Conservation (phyloP, 306 rosid species). For the Quillaja saponaria region DNA sequence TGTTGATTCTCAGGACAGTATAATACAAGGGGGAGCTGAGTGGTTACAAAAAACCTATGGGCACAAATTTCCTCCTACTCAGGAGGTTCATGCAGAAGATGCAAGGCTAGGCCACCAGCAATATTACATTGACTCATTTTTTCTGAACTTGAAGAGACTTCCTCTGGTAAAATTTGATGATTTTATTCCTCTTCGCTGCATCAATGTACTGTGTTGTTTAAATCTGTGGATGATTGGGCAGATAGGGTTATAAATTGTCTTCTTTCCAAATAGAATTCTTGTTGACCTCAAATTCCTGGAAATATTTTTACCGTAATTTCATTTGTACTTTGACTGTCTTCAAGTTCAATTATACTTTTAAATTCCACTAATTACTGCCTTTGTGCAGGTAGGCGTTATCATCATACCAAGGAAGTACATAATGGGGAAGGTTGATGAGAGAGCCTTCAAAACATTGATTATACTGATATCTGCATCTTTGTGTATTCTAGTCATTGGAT, state of each 20-base stretch:
- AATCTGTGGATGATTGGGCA: not conserved
- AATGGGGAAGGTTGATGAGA: slow-evolving; percentile 96
- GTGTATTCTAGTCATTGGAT: slow-evolving; percentile 85
- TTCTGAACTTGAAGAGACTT: slow-evolving; percentile 84
- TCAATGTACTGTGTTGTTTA: slow-evolving; percentile 1
- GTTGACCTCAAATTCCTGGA: not conserved
- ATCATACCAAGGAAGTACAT: slow-evolving; percentile 90
- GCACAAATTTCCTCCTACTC: slow-evolving; percentile 62
- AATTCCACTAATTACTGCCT: slow-evolving; percentile 19
- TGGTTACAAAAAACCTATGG: slow-evolving; percentile 72
- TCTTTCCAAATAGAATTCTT: not conserved
- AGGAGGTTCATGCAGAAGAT: slow-evolving; percentile 88
- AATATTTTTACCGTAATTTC: not conserved
- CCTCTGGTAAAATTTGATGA: slow-evolving; percentile 69
- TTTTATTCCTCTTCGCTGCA: not conserved
- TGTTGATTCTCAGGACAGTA: slow-evolving; percentile 62
- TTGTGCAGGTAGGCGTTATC: slow-evolving; percentile 93
- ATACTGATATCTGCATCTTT: slow-evolving; percentile 89
- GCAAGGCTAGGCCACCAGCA: slow-evolving; percentile 65
- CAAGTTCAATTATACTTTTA: slow-evolving; percentile 9
- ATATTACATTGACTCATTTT: slow-evolving; percentile 92
- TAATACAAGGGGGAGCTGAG: slow-evolving; percentile 70
- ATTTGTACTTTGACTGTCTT: slow-evolving; percentile 12
- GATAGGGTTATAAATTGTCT: slow-evolving; percentile 11
- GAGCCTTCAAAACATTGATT: slow-evolving; percentile 90